Conservation (phyloP, 106 monocot genomes). For the Dactylorhiza incarnata region DNA sequence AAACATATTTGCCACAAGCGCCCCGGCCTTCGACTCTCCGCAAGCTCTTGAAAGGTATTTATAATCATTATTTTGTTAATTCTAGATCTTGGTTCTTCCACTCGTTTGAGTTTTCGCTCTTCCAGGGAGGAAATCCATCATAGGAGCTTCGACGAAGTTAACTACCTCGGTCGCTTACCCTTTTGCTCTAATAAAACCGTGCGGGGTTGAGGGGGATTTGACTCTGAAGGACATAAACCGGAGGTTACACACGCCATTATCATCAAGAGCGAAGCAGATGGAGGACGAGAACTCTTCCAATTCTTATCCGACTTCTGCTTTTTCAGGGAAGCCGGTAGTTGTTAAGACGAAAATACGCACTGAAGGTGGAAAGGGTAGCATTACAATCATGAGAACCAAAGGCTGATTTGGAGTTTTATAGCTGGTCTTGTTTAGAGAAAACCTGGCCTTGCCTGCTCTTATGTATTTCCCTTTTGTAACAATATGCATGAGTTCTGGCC, state of each 20-base stretch:
- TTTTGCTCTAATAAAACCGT: slow-evolving; percentile 85
- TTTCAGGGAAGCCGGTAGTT: slow-evolving; percentile 71
- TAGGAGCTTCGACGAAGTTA: slow-evolving; percentile 41
- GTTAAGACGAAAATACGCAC: slow-evolving; percentile 64
- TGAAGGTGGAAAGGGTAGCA: slow-evolving; percentile 71
- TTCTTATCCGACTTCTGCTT: slow-evolving; percentile 57
- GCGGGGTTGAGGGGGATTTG: slow-evolving; percentile 64
- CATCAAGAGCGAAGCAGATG: slow-evolving; percentile 26
- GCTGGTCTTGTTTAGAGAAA: neutral
- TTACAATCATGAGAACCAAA: slow-evolving; percentile 76
- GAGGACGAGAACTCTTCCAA: slow-evolving; percentile 23
- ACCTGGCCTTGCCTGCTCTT: neutral
- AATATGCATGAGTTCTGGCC: neutral
- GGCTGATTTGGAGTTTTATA: slow-evolving; percentile 28
- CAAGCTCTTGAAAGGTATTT: slow-evolving; percentile 47
- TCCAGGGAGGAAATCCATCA: slow-evolving; percentile 43
- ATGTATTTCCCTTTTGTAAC: neutral
- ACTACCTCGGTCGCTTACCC: slow-evolving; percentile 73
- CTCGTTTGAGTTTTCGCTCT: neutral
- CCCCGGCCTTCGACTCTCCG: slow-evolving; percentile 14
- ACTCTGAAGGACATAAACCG: slow-evolving; percentile 87
- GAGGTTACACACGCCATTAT: slow-evolving; percentile 50
- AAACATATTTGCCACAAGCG: slow-evolving; percentile 18
- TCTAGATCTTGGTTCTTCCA: neutral
- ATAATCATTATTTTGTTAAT: neutral